phyloP scores from a whole-genome alignment of 208 protist genomes.

The Endotrypanum monterogeii region DNA sequence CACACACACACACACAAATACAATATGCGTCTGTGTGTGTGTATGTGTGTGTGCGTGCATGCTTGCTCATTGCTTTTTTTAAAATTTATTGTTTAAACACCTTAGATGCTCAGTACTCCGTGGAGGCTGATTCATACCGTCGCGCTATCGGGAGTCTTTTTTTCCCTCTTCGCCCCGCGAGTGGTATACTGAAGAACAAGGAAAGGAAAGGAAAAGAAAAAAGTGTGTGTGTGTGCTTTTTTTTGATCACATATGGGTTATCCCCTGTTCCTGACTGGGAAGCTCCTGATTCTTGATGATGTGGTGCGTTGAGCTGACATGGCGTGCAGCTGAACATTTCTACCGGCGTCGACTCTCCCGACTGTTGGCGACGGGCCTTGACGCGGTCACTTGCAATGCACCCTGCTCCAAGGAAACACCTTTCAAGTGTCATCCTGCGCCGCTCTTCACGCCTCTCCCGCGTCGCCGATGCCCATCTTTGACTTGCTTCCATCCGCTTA shows the following conservation, averaged over 20 bases:
- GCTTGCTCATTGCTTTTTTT: conserved; percentile 12
- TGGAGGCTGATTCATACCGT: background rate
- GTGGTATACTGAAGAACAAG: background rate
- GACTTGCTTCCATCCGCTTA: background rate
- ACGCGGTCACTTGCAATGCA: background rate
- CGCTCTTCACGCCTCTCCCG: background rate
- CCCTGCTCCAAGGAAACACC: background rate
- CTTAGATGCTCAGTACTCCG: background rate
- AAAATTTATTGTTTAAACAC: too few species aligned
- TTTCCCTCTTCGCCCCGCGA: background rate
- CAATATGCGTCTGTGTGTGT: too few species aligned
- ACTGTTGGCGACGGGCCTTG: background rate
- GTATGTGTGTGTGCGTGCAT: background rate
- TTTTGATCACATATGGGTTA: background rate
- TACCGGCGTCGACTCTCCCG: too few species aligned
- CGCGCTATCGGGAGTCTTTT: conserved; percentile 6
- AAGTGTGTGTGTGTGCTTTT: too few species aligned
- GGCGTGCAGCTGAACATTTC: too few species aligned
- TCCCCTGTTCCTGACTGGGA: background rate
- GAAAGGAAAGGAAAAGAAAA: background rate
- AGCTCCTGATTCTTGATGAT: background rate
- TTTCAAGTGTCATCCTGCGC: background rate
- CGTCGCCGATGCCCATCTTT: background rate
- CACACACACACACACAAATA: too few species aligned
- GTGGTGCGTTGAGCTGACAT: background rate